phyloP scores from a whole-genome alignment of 2,329 filamentous ascomycete genomes.

The Metarhizium rileyi region DNA sequence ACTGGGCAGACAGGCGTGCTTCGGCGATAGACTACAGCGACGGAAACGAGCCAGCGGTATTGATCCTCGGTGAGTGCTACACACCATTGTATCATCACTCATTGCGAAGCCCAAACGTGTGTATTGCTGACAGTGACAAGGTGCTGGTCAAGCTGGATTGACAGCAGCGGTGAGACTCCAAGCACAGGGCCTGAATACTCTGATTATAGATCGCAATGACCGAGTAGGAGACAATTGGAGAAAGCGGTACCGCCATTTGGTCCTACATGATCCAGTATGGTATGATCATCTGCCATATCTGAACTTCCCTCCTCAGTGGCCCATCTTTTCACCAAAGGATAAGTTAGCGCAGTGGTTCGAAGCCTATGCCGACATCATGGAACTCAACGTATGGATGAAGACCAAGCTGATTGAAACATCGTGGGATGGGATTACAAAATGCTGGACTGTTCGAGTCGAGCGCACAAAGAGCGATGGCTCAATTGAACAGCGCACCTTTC shows the following conservation, averaged over 20 bases:
- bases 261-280: constrained; percentile 59
- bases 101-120: background rate
- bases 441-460: constrained; percentile 47
- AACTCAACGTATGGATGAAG: constrained; percentile 57
- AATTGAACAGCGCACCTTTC: constrained; percentile 41
- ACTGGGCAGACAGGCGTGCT: constrained; percentile 48
- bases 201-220: constrained; percentile 50
- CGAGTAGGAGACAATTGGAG: constrained; percentile 57
- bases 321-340: constrained; percentile 62
- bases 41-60: constrained; percentile 41
- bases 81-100: accelerated
- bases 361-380: constrained; percentile 52
- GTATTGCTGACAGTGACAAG: constrained; percentile 19
- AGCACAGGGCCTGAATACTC: constrained; percentile 42
- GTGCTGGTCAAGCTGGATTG: constrained; percentile 51
- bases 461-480: constrained; percentile 39
- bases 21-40: constrained; percentile 37
- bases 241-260: constrained; percentile 51
- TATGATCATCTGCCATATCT: constrained; percentile 55
- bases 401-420: constrained; percentile 37
- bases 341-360: constrained; percentile 63
- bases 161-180: constrained; percentile 48
- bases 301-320: constrained; percentile 55
- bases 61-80: constrained; percentile 47
- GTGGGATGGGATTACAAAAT: constrained; percentile 36